Evolutionary conservation across 192 early-diverging fungal species (phyloP).

Genomic region (Gamsiella multidivaricata): DNA sequence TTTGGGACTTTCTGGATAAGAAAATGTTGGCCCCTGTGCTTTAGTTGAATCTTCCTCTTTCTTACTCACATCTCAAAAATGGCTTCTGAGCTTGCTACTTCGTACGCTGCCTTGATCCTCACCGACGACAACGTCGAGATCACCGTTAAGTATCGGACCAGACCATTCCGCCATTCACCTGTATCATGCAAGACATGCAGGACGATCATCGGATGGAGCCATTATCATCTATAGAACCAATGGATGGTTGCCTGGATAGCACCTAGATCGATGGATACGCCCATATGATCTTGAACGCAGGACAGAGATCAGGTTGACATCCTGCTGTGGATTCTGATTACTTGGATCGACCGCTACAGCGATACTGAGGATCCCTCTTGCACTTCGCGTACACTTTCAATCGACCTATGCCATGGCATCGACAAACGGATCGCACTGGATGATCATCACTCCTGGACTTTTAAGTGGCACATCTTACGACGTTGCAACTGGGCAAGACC

Average conservation of each 20-base stretch:
- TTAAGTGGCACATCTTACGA: too few species aligned
- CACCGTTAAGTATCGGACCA: constrained; percentile 78
- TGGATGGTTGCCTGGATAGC: neutral
- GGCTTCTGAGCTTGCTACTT: constrained; percentile 87
- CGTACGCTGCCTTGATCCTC: constrained; percentile 98
- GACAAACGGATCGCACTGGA: too few species aligned
- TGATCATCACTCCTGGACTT: too few species aligned
- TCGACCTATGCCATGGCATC: too few species aligned
- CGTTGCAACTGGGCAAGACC: too few species aligned
- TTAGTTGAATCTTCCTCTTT: constrained; percentile 27
- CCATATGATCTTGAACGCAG: too few species aligned
- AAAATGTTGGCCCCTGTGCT: neutral
- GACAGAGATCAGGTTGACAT: too few species aligned
- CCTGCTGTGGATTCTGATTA: too few species aligned
- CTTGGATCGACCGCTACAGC: too few species aligned
- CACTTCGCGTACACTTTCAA: too few species aligned
- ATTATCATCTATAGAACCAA: neutral
- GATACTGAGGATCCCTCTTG: too few species aligned
- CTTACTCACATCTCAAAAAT: constrained; percentile 32
- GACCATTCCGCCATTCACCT: constrained; percentile 1
- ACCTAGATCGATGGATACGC: constrained; percentile 23
- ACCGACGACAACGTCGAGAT: constrained; percentile 97
- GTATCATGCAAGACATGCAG: neutral
- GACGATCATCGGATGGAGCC: constrained; percentile 8
- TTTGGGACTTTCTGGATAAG: neutral